Percentiles rank a stretch among this genome's conserved stretches.
These are phyloP conservation scores for Arachnomyces sp. DNA, from an alignment of 2,329 filamentous ascomycete genomes.

Conservation along the genomic window DNA sequence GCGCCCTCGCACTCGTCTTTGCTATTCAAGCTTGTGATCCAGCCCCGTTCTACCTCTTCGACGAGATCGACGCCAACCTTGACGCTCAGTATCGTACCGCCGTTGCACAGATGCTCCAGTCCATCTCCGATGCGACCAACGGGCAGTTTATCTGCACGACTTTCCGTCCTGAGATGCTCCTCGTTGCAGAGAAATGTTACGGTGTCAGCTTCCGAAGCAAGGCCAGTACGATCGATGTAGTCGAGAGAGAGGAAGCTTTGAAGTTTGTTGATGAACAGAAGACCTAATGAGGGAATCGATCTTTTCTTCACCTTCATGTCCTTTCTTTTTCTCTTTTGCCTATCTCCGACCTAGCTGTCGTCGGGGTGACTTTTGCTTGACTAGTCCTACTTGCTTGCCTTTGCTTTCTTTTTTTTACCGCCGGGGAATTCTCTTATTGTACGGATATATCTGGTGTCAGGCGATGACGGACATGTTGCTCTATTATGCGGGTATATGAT, in stretches of 20 bases:
- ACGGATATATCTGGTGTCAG: neutral
- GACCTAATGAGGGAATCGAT: conserved; percentile 17
- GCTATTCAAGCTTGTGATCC: conserved; percentile 98
- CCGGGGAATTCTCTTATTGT: neutral
- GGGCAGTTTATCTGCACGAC: conserved; percentile 97
- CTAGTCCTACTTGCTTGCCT: neutral
- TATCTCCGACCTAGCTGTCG: conserved; percentile 5
- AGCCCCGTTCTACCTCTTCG: conserved; percentile 97
- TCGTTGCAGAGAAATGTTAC: conserved; percentile 95
- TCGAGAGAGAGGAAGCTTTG: conserved; percentile 76
- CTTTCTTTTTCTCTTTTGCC: conserved; percentile 8
- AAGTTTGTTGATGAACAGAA: conserved; percentile 89
- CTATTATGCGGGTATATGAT: no score
- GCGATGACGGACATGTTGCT: no score
- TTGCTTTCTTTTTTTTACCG: neutral
- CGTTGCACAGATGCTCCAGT: conserved; percentile 79
- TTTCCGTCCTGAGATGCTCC: conserved; percentile 92
- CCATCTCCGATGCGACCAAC: conserved; percentile 54
- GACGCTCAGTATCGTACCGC: conserved; percentile 97
- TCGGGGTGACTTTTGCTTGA: neutral
- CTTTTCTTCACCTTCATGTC: neutral
- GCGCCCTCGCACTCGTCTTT: conserved; percentile 94
- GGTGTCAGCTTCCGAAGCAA: conserved; percentile 88
- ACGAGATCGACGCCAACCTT: conserved; percentile 96
- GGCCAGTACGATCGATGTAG: conserved; percentile 88